Evolutionary conservation across 495 filamentous ascomycete genomes (phyloP).

Genomic region (Clavariopsis aquatica): DNA sequence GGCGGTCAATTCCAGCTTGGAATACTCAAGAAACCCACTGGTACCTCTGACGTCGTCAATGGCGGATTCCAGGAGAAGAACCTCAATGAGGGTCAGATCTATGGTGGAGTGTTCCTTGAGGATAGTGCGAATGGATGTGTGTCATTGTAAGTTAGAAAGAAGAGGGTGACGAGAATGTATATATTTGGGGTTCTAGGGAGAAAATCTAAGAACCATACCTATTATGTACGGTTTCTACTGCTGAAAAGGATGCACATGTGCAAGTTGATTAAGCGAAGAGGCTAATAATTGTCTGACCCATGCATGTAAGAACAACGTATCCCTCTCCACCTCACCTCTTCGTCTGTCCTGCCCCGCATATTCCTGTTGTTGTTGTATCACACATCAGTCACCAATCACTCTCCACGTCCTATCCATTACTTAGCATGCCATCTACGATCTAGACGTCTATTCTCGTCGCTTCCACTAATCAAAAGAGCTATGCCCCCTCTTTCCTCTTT

Average conservation of each 20-base stretch:
- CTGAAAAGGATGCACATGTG: background rate
- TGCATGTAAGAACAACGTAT: slow-evolving; percentile 9
- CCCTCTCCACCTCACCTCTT: background rate
- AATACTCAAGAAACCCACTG: slow-evolving; percentile 38
- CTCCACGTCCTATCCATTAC: background rate
- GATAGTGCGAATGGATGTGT: slow-evolving; percentile 35
- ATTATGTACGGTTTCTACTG: too few relatives aligned
- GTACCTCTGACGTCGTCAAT: slow-evolving; percentile 36
- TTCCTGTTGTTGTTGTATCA: background rate
- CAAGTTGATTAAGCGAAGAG: background rate
- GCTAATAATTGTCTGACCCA: background rate
- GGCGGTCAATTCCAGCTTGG: slow-evolving; percentile 37
- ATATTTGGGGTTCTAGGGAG: too few relatives aligned
- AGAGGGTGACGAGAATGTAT: too few relatives aligned
- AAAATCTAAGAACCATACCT: too few relatives aligned
- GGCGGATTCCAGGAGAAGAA: slow-evolving; percentile 36
- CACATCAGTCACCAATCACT: background rate
- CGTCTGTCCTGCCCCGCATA: background rate
- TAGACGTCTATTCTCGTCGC: too few relatives aligned
- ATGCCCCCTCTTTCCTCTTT: slow-evolving; percentile 8
- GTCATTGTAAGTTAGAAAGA: slow-evolving; percentile 25
- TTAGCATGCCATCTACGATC: background rate
- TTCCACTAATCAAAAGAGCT: too few relatives aligned
- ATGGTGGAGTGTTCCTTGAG: slow-evolving; percentile 36
- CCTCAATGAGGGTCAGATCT: slow-evolving; percentile 37